Conservation (phyloP, 192 early-diverging fungal species). For the Cladochytrium replicatum region DNA sequence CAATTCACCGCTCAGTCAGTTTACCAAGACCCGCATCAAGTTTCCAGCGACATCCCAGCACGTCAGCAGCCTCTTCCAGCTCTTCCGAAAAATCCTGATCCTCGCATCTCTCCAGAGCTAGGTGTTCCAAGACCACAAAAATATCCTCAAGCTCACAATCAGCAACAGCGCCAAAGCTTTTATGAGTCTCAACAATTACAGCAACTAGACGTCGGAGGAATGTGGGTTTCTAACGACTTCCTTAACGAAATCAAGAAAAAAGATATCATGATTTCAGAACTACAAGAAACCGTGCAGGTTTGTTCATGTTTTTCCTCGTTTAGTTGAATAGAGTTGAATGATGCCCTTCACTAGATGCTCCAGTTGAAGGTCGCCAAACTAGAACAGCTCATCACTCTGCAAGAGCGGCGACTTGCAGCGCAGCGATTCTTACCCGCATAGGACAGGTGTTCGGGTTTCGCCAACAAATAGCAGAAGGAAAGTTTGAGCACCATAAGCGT, state of each 20-base stretch:
- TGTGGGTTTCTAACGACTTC: background rate
- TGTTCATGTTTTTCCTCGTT: background rate
- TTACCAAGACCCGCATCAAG: background rate
- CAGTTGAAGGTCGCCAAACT: slow-evolving; percentile 41
- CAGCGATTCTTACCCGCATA: no score
- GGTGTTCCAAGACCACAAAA: slow-evolving; percentile 4
- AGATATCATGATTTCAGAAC: slow-evolving; percentile 24
- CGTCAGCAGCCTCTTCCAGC: background rate
- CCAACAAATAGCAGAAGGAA: no score
- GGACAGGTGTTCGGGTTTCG: no score
- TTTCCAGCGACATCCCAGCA: background rate
- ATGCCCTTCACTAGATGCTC: slow-evolving; percentile 24
- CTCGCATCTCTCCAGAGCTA: background rate
- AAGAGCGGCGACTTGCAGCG: no score
- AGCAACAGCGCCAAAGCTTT: slow-evolving; percentile 1
- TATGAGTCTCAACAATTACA: background rate
- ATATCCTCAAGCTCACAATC: background rate
- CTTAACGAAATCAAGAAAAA: slow-evolving; percentile 2
- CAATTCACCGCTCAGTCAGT: background rate
- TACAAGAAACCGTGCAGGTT: slow-evolving; percentile 42
- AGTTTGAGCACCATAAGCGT: no score
- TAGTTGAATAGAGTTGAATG: background rate
- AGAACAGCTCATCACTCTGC: slow-evolving; percentile 38
- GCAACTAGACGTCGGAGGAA: background rate
- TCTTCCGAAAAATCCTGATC: slow-evolving; percentile 16